Base-by-base conservation (phyloP, 306 rosid genomes). In the Fragaria iinumae region DNA sequence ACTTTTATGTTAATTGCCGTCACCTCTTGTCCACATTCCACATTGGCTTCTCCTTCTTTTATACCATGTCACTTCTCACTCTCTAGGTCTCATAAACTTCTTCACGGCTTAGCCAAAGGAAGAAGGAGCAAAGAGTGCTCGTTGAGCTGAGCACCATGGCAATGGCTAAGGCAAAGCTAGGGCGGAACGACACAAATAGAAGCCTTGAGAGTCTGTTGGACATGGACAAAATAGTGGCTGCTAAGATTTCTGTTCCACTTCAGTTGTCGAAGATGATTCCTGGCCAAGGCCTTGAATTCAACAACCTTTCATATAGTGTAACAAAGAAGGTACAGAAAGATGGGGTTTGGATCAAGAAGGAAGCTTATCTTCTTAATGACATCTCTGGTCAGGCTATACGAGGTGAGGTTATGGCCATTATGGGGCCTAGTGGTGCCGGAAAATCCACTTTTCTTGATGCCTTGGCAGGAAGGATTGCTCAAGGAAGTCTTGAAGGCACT, bases 351-450 rank as follows among this genome's bases (percentile, higher is more conserved):
- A 80, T 90, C 72, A 88, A 86, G 49, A 91, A 77, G 82, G 87
- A 91, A 77, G 83, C 93, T 43, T 85, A 84, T 76, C 97, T 93
- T 73, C 93, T 93, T 10, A 84, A 94, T 83, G 91, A 90, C 81
- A 90, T 94, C 77, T 82, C 96, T 25, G 97, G 98, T 57, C 96
- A 91, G 69, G 97, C 96, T 8, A 38, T 82, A 12, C 74, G 84
- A 73, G 91, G 97, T 56, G 91, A 93, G 80, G 63, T 93, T 52
- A 86, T 90, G 96, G 98, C 98, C 23, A 90, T 93, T 85, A 81
- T 93, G 77, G 98, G 96, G 52, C 98, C 97, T 4, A 93, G 98
- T 85, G 98, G 98, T 74, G 98, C 98, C 16, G 98, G 98, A 3
- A 93, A 93, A 85, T 91, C 98, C n/a, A 93, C 98, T 2, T 90